Percentiles rank a stretch among this genome's conserved stretches.
phyloP scores from a whole-genome alignment of 768 basidiomycete species.

The Crassisporium funariophilum region DNA sequence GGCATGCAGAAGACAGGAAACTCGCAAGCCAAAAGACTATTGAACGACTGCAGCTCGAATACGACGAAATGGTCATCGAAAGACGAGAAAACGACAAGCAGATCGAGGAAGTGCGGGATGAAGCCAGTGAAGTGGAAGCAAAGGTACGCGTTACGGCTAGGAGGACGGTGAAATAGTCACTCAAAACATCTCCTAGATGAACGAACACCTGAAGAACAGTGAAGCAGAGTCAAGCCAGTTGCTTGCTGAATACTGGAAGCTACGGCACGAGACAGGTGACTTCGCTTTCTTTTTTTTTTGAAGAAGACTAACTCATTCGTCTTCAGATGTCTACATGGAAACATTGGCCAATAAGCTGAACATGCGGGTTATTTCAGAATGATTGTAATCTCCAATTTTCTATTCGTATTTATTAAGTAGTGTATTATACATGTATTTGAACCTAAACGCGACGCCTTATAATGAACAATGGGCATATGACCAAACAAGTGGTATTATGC shows the following conservation, averaged over 20 bases:
- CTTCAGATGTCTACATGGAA: constrained; percentile 82
- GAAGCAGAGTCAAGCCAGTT: constrained; percentile 82
- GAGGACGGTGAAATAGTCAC: not conserved
- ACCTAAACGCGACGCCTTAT: no score
- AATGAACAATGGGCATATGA: no score
- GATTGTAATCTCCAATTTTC: constrained; percentile 3
- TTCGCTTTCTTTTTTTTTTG: constrained; percentile 2
- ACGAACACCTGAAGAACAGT: constrained; percentile 71
- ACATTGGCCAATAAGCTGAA: constrained; percentile 81
- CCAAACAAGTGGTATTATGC: no score
- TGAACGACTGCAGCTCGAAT: constrained; percentile 75
- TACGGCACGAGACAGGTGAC: constrained; percentile 77
- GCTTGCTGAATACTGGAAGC: constrained; percentile 80
- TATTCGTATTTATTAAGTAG: not conserved
- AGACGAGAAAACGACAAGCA: constrained; percentile 78
- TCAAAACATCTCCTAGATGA: constrained; percentile 54
- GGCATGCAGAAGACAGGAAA: constrained; percentile 80
- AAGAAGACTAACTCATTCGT: constrained; percentile 1
- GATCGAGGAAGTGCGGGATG: constrained; percentile 71
- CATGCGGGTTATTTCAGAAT: constrained; percentile 42
- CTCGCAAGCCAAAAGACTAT: constrained; percentile 72
- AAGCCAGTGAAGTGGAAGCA: constrained; percentile 67
- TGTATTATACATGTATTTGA: no score
- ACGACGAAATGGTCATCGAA: constrained; percentile 76
- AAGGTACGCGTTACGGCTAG: constrained; percentile 44